These are phyloP conservation scores for Nakazawaea wyomingensis DNA, from an alignment of 805 yeast species.

Conservation along the genomic window DNA sequence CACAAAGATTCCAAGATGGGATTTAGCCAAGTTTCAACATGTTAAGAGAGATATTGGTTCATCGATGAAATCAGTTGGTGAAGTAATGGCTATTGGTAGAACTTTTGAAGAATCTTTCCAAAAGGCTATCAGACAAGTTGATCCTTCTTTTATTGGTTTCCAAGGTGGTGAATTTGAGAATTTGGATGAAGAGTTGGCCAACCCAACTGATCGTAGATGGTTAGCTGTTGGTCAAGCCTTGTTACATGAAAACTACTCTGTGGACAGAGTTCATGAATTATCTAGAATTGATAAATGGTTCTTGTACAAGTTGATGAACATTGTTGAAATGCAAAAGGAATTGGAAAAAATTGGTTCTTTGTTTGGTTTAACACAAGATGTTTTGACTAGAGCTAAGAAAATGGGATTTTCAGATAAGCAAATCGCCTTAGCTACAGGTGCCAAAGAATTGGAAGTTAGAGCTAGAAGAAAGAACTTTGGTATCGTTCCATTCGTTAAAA, in stretches of 20 bases:
- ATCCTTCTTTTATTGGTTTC: conserved; percentile 85
- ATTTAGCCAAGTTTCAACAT: conserved; percentile 91
- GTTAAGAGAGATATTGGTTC: conserved; percentile 93
- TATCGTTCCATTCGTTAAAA: conserved; percentile 89
- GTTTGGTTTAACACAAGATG: conserved; percentile 57
- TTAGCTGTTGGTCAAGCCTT: conserved; percentile 97
- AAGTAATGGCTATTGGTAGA: conserved; percentile 96
- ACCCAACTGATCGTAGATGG: conserved; percentile 96
- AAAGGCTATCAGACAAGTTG: conserved; percentile 95
- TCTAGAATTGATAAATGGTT: conserved; percentile 96
- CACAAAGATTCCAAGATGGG: conserved; percentile 99
- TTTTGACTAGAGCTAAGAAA: conserved; percentile 77
- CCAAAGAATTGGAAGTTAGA: conserved; percentile 78
- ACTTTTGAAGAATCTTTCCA: conserved; percentile 97
- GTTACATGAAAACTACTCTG: conserved; percentile 84
- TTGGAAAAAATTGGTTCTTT: conserved; percentile 61
- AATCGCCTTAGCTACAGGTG: conserved; percentile 70
- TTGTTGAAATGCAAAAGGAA: conserved; percentile 83
- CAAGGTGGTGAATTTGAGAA: conserved; percentile 79
- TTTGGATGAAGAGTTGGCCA: conserved; percentile 69
- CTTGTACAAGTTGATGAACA: conserved; percentile 85
- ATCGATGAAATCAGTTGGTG: conserved; percentile 98
- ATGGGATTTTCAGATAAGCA: conserved; percentile 95
- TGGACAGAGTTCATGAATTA: conserved; percentile 87
- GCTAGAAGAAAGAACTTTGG: conserved; percentile 73